phyloP scores from a whole-genome alignment of 257 asterid species.

The Salvia splendens region DNA sequence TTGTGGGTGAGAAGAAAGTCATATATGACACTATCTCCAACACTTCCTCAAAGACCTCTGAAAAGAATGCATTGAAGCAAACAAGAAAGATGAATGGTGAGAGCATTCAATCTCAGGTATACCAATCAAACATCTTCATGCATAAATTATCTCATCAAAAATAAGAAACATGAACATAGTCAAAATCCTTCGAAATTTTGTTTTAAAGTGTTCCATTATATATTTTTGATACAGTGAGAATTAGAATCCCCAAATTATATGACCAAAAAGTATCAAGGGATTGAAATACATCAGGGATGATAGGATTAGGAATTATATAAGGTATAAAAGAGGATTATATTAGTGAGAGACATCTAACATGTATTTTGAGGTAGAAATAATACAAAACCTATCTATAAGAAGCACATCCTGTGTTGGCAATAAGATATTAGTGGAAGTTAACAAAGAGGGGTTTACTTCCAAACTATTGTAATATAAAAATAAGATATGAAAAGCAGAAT shows the following conservation, averaged over 20 bases:
- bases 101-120: not conserved
- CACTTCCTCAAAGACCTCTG: constrained; percentile 99
- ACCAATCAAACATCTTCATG: not conserved
- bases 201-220: not conserved
- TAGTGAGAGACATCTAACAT: not conserved
- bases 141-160: too few species aligned
- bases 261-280: too few species aligned
- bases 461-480: too few species aligned
- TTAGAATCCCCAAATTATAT: not conserved
- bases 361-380: not conserved
- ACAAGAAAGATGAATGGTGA: not conserved
- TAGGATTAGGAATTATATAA: not conserved
- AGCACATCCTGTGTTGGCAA: not conserved
- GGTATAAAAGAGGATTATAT: not conserved
- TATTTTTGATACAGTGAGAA: not conserved
- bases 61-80: constrained; percentile 27
- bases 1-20: constrained; percentile 93
- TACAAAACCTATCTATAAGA: not conserved
- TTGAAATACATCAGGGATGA: not conserved
- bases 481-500: too few species aligned
- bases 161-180: too few species aligned
- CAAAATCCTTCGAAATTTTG: too few species aligned
- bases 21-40: constrained; percentile 96
- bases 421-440: too few species aligned
- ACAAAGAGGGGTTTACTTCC: too few species aligned